Evolutionary conservation across 768 basidiomycete species (phyloP).

Genomic region (Russula emetica): DNA sequence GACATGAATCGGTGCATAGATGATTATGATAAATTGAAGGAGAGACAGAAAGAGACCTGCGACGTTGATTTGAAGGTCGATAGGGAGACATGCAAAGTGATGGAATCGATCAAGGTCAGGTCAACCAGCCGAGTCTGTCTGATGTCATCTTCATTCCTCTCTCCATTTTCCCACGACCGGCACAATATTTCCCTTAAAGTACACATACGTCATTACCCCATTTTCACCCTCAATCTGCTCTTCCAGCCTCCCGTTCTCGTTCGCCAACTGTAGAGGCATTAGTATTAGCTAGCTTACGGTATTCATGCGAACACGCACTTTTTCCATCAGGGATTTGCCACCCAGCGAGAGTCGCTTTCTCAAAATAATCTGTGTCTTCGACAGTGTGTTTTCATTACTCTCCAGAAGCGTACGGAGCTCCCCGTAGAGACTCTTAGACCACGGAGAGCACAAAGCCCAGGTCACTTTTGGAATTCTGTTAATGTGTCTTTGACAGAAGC

Average conservation of each 20-base stretch:
- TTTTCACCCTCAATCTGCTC: neutral
- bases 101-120: conserved; percentile 3
- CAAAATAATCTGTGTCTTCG: conserved; percentile 1
- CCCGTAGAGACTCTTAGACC: conserved; percentile 45
- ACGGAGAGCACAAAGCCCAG: conserved; percentile 41
- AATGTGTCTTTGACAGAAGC: neutral
- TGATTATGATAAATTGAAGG: conserved; percentile 35
- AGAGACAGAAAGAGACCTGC: conserved; percentile 52
- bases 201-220: conserved; percentile 1
- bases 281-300: neutral
- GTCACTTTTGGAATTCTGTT: conserved; percentile 18
- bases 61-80: conserved; percentile 37
- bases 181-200: conserved; percentile 16
- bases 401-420: conserved; percentile 37
- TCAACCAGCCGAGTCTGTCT: neutral
- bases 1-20: conserved; percentile 40
- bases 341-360: conserved; percentile 4
- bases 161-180: conserved; percentile 18
- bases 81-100: conserved; percentile 24
- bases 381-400: neutral
- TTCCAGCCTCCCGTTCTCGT: neutral
- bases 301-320: neutral
- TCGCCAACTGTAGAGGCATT: neutral
- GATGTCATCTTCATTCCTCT: conserved; percentile 10
- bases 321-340: conserved; percentile 5